phyloP scores from a whole-genome alignment of 2,329 filamentous ascomycete species.

The Aureobasidium pullulans region DNA sequence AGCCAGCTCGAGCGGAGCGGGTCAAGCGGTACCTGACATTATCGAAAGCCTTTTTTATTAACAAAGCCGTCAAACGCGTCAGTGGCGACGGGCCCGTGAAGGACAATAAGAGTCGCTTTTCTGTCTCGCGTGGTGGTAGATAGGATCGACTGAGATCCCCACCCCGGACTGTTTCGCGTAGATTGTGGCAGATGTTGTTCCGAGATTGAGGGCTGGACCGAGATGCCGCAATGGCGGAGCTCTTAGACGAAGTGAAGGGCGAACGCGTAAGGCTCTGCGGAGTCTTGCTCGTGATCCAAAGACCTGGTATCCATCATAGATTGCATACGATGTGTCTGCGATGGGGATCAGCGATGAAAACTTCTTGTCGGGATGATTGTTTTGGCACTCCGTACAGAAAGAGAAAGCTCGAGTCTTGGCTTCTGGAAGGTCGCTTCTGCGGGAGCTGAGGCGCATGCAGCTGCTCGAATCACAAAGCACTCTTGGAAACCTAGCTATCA shows the following conservation, averaged over 20 bases:
- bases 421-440: neutral
- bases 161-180: neutral
- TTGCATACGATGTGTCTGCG: neutral
- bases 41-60: neutral
- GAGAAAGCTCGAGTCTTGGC: neutral
- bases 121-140: neutral
- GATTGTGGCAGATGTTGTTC: neutral
- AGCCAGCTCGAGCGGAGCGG: neutral
- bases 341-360: neutral
- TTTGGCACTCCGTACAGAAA: neutral
- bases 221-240: neutral
- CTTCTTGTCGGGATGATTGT: neutral
- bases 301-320: neutral
- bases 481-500: too few species aligned
- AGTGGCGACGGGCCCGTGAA: neutral
- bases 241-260: neutral
- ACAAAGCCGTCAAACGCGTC: neutral
- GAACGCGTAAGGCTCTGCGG: neutral
- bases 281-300: neutral
- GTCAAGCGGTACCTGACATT: neutral
- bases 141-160: neutral
- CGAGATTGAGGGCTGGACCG: neutral
- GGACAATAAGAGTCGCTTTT: neutral
- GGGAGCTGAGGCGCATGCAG: too few species aligned
- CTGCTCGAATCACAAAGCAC: too few species aligned